These are phyloP conservation scores for Parathielavia hyrcaniae DNA, from an alignment of 495 filamentous ascomycete genomes.

Conservation along the genomic window DNA sequence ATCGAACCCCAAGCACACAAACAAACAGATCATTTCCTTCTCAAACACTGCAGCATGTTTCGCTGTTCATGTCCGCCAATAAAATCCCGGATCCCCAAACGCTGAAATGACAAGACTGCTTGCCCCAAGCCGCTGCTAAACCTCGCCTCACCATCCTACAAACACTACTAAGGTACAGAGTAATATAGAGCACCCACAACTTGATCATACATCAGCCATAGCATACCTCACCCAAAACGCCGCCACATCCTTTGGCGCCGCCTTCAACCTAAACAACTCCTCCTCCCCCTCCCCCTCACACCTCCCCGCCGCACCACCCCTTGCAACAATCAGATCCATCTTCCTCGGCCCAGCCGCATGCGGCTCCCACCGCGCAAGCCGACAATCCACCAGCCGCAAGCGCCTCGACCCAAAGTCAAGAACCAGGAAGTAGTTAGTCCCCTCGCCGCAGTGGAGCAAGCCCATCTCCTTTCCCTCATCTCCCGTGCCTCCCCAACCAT, in stretches of 20 bases:
- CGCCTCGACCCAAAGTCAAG: constrained; percentile 14
- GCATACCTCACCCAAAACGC: constrained; percentile 22
- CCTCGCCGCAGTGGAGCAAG: constrained; percentile 10
- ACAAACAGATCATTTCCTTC: too few relatives aligned
- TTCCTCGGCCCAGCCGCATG: constrained; percentile 4
- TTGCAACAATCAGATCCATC: constrained; percentile 15
- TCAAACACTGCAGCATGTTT: too few relatives aligned
- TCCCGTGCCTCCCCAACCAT: too few relatives aligned
- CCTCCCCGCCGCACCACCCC: neutral
- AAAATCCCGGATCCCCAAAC: too few relatives aligned
- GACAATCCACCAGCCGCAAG: constrained; percentile 14
- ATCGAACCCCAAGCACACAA: too few relatives aligned
- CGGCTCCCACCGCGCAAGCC: constrained; percentile 8
- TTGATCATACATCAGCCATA: neutral
- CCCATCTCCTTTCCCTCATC: constrained; percentile 12
- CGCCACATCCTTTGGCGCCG: constrained; percentile 15
- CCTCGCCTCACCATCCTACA: too few relatives aligned
- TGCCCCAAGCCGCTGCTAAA: too few relatives aligned
- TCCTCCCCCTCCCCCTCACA: neutral
- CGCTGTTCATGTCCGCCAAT: too few relatives aligned
- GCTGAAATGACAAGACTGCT: too few relatives aligned
- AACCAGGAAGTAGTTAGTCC: constrained; percentile 16
- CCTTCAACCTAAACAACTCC: constrained; percentile 11
- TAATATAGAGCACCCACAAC: neutral
- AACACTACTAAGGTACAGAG: too few relatives aligned